These are phyloP conservation scores for Aspergillus japonicus DNA, from an alignment of 2,329 filamentous ascomycete species.

Conservation along the genomic window DNA sequence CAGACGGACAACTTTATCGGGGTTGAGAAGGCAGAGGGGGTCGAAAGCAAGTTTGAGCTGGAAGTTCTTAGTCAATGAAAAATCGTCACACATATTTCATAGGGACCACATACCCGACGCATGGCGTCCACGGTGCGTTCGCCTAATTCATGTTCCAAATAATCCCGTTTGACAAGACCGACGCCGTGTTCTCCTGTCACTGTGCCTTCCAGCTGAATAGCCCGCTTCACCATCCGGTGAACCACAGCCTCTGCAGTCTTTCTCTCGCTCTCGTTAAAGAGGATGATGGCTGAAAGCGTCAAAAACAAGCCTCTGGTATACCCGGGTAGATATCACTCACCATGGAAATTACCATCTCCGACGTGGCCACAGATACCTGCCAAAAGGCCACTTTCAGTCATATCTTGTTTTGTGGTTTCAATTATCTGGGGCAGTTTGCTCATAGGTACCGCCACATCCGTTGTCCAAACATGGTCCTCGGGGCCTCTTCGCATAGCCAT, in stretches of 20 bases:
- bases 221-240: conserved; percentile 67
- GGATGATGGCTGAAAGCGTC: conserved; percentile 53
- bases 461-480: conserved; percentile 70
- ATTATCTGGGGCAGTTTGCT: conserved; percentile 70
- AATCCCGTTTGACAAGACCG: conserved; percentile 68
- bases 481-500: conserved; percentile 62
- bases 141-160: conserved; percentile 62
- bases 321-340: conserved; percentile 38
- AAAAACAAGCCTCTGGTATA: not conserved
- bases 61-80: not conserved
- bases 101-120: conserved; percentile 54
- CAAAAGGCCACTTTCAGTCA: conserved; percentile 61
- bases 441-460: conserved; percentile 76
- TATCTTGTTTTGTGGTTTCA: conserved; percentile 66
- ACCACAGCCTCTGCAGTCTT: conserved; percentile 59
- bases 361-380: conserved; percentile 71
- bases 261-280: conserved; percentile 60
- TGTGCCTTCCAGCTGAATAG: conserved; percentile 69
- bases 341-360: conserved; percentile 73
- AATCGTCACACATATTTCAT: not conserved
- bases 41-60: conserved; percentile 65
- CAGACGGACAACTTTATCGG: conserved; percentile 64
- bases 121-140: conserved; percentile 62
- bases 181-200: conserved; percentile 72
- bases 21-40: conserved; percentile 64